Evolutionary conservation across 345 rosid genomes (phyloP).

Genomic region (Turnera subulata): DNA sequence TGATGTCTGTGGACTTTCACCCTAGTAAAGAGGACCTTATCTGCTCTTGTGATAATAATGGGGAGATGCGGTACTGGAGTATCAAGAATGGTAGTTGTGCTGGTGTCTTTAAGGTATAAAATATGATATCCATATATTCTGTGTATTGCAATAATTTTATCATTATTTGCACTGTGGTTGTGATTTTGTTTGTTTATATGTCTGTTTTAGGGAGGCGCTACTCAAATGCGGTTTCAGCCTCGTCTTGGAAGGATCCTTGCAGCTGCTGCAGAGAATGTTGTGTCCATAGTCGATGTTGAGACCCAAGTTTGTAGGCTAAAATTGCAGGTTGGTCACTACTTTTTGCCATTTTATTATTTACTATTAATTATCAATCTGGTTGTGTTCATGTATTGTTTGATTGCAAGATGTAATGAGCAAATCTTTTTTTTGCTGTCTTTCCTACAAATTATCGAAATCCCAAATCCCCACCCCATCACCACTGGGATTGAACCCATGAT

Average conservation of each 20-base stretch:
- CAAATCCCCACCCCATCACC: too few relatives aligned
- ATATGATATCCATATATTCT: slow-evolving; percentile 2
- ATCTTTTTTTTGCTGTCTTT: too few relatives aligned
- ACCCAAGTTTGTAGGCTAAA: slow-evolving; percentile 41
- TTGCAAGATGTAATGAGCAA: too few relatives aligned
- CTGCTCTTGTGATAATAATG: slow-evolving; percentile 57
- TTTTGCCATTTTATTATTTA: background rate
- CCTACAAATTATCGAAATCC: too few relatives aligned
- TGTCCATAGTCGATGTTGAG: slow-evolving; percentile 60
- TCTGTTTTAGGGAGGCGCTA: slow-evolving; percentile 46
- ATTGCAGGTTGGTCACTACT: slow-evolving; percentile 44
- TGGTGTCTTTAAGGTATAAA: slow-evolving; percentile 49
- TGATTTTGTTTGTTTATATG: slow-evolving; percentile 2
- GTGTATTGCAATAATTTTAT: background rate
- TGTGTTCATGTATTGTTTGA: background rate
- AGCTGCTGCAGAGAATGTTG: slow-evolving; percentile 46
- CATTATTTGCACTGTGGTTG: background rate
- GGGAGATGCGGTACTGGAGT: slow-evolving; percentile 71
- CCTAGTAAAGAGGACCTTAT: slow-evolving; percentile 61
- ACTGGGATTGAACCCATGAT: too few relatives aligned
- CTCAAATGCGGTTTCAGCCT: slow-evolving; percentile 58
- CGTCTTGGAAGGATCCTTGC: slow-evolving; percentile 55
- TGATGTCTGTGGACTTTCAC: slow-evolving; percentile 68
- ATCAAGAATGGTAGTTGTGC: slow-evolving; percentile 59
- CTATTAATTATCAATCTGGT: background rate